These are phyloP conservation scores for Fabrea salina DNA, from an alignment of 169 alveolate species.

Conservation along the genomic window DNA sequence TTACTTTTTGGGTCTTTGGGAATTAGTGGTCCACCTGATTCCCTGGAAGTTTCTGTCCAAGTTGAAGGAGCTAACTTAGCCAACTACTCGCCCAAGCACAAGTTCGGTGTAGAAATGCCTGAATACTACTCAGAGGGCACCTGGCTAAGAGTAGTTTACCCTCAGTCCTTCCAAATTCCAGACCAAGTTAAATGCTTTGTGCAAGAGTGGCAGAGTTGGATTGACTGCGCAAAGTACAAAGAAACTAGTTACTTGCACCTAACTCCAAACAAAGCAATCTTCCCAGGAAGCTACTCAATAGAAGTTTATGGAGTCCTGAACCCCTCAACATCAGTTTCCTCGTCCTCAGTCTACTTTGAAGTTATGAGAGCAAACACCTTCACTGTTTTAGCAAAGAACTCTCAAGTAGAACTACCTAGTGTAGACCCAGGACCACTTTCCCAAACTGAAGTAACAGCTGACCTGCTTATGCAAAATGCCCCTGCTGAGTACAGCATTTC, in stretches of 20 bases:
- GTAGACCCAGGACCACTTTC: constrained; percentile 5
- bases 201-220: constrained; percentile 1
- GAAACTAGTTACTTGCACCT: not conserved
- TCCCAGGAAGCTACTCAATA: not conserved
- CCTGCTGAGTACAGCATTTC: not conserved
- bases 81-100: constrained; percentile 10
- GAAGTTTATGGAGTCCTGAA: constrained; percentile 12
- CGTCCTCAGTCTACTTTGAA: not conserved
- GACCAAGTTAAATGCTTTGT: not conserved
- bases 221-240: not conserved
- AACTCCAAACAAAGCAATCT: not conserved
- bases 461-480: not conserved
- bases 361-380: constrained; percentile 16
- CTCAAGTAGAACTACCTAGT: not conserved
- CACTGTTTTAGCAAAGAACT: constrained; percentile 8
- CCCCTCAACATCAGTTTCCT: not conserved
- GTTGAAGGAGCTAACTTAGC: constrained; percentile 15
- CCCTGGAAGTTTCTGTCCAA: not conserved
- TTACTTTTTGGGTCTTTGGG: constrained; percentile 1
- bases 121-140: not conserved
- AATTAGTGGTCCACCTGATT: not conserved
- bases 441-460: not conserved
- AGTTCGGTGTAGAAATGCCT: not conserved
- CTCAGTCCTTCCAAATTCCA: not conserved
- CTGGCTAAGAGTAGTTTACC: constrained; percentile 19